phyloP scores from a whole-genome alignment of 2,329 filamentous ascomycete genomes.

The Cladosporium austrohemisphaericum region DNA sequence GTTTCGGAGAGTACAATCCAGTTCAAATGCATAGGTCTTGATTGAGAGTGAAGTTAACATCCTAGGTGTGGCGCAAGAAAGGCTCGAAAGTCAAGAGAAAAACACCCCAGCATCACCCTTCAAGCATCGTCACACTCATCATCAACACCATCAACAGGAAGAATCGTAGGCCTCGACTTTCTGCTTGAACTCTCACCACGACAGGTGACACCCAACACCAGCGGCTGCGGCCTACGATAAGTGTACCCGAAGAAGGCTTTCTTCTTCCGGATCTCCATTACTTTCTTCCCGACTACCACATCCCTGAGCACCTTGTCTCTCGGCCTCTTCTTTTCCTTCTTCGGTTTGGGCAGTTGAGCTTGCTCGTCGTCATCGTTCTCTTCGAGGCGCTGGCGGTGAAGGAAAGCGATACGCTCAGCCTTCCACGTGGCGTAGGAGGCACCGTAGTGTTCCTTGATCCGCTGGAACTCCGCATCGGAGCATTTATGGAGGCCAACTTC shows the following conservation, averaged over 20 bases:
- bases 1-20: no score
- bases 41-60: no score
- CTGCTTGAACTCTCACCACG: constrained; percentile 16
- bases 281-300: constrained; percentile 58
- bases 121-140: neutral
- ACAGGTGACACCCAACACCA: constrained; percentile 20
- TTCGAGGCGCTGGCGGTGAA: neutral
- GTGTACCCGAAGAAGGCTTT: constrained; percentile 88
- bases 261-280: constrained; percentile 75
- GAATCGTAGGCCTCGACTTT: constrained; percentile 24
- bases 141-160: constrained; percentile 20
- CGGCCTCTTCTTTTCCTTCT: constrained; percentile 70
- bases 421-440: constrained; percentile 30
- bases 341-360: constrained; percentile 23
- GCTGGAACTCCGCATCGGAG: constrained; percentile 27
- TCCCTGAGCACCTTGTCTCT: constrained; percentile 84
- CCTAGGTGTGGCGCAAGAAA: neutral
- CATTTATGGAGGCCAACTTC: constrained; percentile 30
- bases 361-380: neutral
- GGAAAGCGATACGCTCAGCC: constrained; percentile 20
- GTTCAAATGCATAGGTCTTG: no score
- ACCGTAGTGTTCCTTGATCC: constrained; percentile 32
- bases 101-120: neutral
- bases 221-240: constrained; percentile 54
- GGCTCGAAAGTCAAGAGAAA: neutral